These are phyloP conservation scores for Venturia nashicola DNA, from an alignment of 2,329 filamentous ascomycete species.

Conservation along the genomic window DNA sequence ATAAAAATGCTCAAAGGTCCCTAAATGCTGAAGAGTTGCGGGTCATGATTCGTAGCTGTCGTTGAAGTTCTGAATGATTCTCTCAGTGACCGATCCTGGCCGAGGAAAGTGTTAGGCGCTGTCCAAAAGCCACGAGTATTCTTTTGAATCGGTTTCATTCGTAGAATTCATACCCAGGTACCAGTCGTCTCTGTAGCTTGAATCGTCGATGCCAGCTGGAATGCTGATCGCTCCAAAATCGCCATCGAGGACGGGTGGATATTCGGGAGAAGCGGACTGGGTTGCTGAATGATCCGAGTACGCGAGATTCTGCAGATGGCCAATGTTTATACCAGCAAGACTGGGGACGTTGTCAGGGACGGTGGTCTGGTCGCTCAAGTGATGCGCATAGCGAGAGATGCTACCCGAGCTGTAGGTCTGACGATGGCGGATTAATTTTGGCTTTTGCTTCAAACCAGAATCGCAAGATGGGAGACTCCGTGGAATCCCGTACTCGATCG, in stretches of 20 bases:
- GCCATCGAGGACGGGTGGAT: background rate
- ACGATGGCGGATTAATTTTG: constrained; percentile 2
- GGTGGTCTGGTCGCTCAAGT: background rate
- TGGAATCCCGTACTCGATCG: constrained; percentile 19
- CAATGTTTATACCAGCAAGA: constrained; percentile 5
- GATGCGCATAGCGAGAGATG: background rate
- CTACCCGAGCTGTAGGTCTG: constrained; percentile 6
- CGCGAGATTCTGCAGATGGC: constrained; percentile 9
- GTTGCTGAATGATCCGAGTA: background rate
- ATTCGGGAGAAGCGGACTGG: constrained; percentile 1
- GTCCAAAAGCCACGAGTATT: constrained; percentile 7
- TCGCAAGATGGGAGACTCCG: constrained; percentile 13
- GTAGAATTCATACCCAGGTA: background rate
- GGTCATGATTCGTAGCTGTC: constrained; percentile 2
- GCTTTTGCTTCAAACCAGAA: background rate
- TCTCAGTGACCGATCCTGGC: background rate
- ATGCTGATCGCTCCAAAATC: constrained; percentile 6
- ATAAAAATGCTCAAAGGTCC: background rate
- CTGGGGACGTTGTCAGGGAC: background rate
- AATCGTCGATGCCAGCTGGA: constrained; percentile 1
- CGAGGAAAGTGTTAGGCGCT: background rate
- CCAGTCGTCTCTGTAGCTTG: background rate
- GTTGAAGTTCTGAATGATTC: background rate
- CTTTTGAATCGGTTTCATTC: background rate
- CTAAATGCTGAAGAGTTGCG: background rate